These are phyloP conservation scores for Yarrowia osloensis DNA, from an alignment of 805 yeast genomes.

Conservation along the genomic window DNA sequence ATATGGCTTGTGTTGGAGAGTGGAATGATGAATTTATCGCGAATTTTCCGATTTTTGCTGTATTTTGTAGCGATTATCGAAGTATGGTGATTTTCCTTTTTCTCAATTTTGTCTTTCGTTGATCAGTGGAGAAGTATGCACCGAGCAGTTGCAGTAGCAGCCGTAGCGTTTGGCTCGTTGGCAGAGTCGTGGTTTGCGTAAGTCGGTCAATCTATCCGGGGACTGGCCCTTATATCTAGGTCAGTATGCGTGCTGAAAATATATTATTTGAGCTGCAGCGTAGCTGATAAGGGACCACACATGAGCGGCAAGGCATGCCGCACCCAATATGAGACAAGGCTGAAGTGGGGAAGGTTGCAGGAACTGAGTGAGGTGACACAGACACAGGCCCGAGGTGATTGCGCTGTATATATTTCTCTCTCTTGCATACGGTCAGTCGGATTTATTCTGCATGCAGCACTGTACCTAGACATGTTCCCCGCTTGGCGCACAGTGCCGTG, in stretches of 20 bases:
- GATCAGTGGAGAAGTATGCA: not conserved
- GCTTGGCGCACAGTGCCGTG: constrained; percentile 9
- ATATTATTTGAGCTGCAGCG: constrained; percentile 5
- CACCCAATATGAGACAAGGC: constrained; percentile 13
- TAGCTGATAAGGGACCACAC: constrained; percentile 24
- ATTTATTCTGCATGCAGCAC: not conserved
- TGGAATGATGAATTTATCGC: not conserved
- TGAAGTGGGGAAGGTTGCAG: constrained; percentile 25
- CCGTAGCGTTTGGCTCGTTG: not conserved
- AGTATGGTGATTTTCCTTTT: not conserved
- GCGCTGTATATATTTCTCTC: not conserved
- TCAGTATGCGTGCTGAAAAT: constrained; percentile 1
- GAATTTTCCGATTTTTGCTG: not conserved
- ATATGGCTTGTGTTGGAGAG: not conserved
- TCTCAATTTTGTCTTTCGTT: not conserved
- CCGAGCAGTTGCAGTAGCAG: not conserved
- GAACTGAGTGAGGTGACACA: not conserved
- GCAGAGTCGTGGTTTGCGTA: not conserved
- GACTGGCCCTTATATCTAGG: constrained; percentile 9
- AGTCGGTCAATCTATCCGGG: not conserved
- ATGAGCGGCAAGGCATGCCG: constrained; percentile 8
- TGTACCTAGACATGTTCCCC: not conserved
- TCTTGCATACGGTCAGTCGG: too few species aligned
- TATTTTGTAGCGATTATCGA: not conserved
- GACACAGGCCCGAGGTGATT: not conserved